Conservation (phyloP, 2,329 filamentous ascomycete species). For the Colletotrichum nymphaeae region DNA sequence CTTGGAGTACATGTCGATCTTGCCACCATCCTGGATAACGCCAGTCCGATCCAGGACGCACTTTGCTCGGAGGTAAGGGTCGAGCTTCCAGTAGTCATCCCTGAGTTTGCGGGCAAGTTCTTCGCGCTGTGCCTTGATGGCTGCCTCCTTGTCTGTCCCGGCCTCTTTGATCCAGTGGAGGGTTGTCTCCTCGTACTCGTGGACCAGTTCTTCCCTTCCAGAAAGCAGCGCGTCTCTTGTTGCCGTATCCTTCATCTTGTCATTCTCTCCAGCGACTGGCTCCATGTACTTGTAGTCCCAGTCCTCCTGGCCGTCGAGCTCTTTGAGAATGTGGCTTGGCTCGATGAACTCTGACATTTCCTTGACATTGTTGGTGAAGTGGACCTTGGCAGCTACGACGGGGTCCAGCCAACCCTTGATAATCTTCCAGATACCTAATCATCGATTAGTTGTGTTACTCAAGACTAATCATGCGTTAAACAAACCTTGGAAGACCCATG, state of each 20-base stretch:
- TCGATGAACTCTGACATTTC: slow-evolving; percentile 85
- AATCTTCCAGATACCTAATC: slow-evolving; percentile 89
- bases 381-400: slow-evolving; percentile 92
- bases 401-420: slow-evolving; percentile 97
- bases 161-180: slow-evolving; percentile 76
- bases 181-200: slow-evolving; percentile 80
- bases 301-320: slow-evolving; percentile 87
- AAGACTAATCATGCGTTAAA: slow-evolving; percentile 38
- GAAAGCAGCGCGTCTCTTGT: slow-evolving; percentile 73
- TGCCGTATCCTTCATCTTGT: slow-evolving; percentile 73
- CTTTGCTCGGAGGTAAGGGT: slow-evolving; percentile 86
- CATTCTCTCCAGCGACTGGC: slow-evolving; percentile 81
- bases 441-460: not conserved
- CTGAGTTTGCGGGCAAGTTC: slow-evolving; percentile 72
- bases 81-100: slow-evolving; percentile 87
- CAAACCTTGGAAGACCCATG: slow-evolving; percentile 94
- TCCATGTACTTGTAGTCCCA: slow-evolving; percentile 89
- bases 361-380: slow-evolving; percentile 86
- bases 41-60: slow-evolving; percentile 88
- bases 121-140: slow-evolving; percentile 68
- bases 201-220: slow-evolving; percentile 73
- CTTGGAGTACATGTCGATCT: slow-evolving; percentile 75
- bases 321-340: slow-evolving; percentile 77
- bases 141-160: slow-evolving; percentile 57
- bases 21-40: slow-evolving; percentile 74